Base-by-base conservation (phyloP, 768 basidiomycete genomes). In the Pholiota molesta region DNA sequence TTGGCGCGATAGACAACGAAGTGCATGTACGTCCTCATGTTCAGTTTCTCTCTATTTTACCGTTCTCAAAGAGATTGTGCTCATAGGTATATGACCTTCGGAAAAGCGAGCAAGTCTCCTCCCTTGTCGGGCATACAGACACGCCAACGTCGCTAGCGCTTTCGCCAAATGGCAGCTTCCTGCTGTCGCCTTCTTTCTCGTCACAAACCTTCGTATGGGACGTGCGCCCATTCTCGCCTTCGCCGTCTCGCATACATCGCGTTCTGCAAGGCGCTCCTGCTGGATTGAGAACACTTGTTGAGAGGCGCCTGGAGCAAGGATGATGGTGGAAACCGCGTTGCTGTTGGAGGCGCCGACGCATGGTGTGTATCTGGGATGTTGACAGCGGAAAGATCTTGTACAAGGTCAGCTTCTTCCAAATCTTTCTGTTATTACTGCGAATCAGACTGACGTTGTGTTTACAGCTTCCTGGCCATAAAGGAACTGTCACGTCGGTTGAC, bases 1-100 rank as follows among this genome's bases (percentile, higher is more conserved):
- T 94, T n/a, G 96, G 90, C 5, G 95, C 92, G 14, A 75, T 99
- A 69, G 97, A 99, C 76, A 99, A 99, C 67, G 94, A 95, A 73
- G 90, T 99, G 63, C 95, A 98, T 72, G 95, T 97, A 69, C 66
- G 91, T 82, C 13, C 40, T 26, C 53, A 55, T 39, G 53, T 37
- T 55, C 8, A 11, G 61, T 56, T 28, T 61, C 40, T 52, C 62
- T 23, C 37, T 21, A 8, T 7, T 52, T 28, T 28, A 13, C 44
- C n/a, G 62, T 28, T 28, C 47, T 61, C 33, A 62, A 5, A 0
- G 3, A 52, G 45, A 57, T 60, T 51, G 56, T 54, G 26, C 21
- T 52, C 29, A n/a, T 57, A 95, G 93, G 88, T 95, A 17, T 95
- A 91, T 72, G 97, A 99, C 77, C 76, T 98, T 49, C 86, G 97